Evolutionary conservation across 306 rosid genomes (phyloP).

Genomic region (Cicer arietinum): DNA sequence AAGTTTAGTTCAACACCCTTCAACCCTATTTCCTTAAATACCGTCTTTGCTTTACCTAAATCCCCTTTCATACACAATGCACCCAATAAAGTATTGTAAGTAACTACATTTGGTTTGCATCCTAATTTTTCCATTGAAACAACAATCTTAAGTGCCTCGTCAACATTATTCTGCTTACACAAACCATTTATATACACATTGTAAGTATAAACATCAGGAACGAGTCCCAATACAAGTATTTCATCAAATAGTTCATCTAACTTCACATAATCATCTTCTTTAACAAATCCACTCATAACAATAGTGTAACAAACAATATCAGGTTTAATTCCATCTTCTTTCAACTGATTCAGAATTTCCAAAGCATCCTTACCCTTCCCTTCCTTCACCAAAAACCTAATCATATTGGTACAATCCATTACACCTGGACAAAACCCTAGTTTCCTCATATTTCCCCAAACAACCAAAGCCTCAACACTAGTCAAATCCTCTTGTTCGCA

Average conservation of each 20-base stretch:
- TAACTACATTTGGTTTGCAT: conserved; percentile 73
- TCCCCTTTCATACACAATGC: conserved; percentile 55
- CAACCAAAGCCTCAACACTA: conserved; percentile 53
- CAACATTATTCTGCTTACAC: conserved; percentile 65
- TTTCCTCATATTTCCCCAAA: conserved; percentile 61
- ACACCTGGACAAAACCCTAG: conserved; percentile 66
- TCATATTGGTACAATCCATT: conserved; percentile 65
- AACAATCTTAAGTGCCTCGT: conserved; percentile 57
- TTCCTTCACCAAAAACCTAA: conserved; percentile 63
- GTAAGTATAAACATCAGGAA: conserved; percentile 74
- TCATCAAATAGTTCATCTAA: conserved; percentile 77
- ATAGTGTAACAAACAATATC: conserved; percentile 78
- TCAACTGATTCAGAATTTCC: conserved; percentile 59
- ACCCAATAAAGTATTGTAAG: conserved; percentile 67
- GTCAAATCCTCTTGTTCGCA: conserved; percentile 52
- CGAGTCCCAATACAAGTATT: conserved; percentile 71
- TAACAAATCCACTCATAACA: conserved; percentile 64
- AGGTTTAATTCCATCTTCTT: conserved; percentile 68
- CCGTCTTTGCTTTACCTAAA: conserved; percentile 49
- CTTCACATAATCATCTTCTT: conserved; percentile 51
- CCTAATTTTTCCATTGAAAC: conserved; percentile 70
- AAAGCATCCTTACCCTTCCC: conserved; percentile 63
- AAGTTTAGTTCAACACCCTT: conserved; percentile 65
- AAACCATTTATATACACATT: conserved; percentile 73
- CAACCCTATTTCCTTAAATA: conserved; percentile 61